Evolutionary conservation across 1,139 yeast species (phyloP), one percentile per base, ranked within the genome.

Genomic region (Magnusiomyces sp.): DNA sequence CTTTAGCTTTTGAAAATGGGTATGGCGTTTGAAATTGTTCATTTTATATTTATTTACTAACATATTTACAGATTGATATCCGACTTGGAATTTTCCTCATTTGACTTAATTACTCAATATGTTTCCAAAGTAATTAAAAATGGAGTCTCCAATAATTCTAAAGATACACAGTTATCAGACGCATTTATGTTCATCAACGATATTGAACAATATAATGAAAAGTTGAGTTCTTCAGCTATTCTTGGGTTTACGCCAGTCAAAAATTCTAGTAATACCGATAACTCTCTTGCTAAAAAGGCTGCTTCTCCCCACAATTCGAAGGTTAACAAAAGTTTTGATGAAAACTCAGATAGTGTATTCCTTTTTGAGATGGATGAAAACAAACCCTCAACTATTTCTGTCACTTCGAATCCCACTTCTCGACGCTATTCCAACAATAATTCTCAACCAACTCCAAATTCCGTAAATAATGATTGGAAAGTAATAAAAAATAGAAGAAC

Each of bases 1-100:
- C 82, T 40, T 63, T 79, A 4, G 62, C 86, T 23, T 67, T 88
- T 44, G 76, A 80, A 53, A 86, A 83, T 56, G 62, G 63, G 54
- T 59, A 43, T 37, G 58, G 51, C 32, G 14, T n/a, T 17, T 23
- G n/a, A 7, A 19, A 5, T 2, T 17, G 16, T 39, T 34, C 13
- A 23, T 20, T n/a, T 2, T 16, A 27, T 11, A 38, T 29, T 9
- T n/a, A 10, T 2, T 20, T 27, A 13, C 49, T 49, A 42, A 46
- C 44, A 7, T 10, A 29, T 40, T 47, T 50, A 10, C 11, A 38
- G 40, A 38, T 38, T 38, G 5, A 11, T 38, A 7, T 40, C 47
- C 13, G 45, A 46, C 14, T 27, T 52, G 10, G 32, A 38, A 3
- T 43, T 14, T 19, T 2, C 29, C 9, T 19, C 39, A 3, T 43